Evolutionary conservation across 75 land plant genomes (phyloP).

Genomic region (Azolla pinnata): DNA sequence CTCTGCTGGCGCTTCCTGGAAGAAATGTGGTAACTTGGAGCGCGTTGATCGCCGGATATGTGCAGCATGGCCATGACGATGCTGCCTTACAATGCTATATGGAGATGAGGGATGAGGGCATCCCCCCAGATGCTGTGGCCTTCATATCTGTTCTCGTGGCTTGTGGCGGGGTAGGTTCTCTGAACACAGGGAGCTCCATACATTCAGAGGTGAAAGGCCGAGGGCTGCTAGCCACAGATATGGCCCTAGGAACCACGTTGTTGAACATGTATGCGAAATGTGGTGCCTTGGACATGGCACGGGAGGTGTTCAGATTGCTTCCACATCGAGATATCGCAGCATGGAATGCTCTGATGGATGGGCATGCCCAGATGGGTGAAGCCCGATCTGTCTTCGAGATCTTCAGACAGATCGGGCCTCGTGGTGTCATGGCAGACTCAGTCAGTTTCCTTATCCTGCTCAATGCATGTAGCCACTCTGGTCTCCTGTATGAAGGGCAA

Average conservation of each 20-base stretch:
- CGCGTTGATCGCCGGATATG: slow-evolving; percentile 33
- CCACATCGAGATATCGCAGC: slow-evolving; percentile 7
- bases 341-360: slow-evolving; percentile 29
- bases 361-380: slow-evolving; percentile 28
- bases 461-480: neutral
- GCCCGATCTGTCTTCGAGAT: neutral
- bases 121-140: slow-evolving; percentile 25
- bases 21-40: slow-evolving; percentile 45
- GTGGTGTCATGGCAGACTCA: neutral
- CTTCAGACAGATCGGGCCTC: slow-evolving; percentile 4
- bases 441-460: neutral
- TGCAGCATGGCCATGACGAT: slow-evolving; percentile 21
- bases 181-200: slow-evolving; percentile 18
- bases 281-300: slow-evolving; percentile 22
- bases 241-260: slow-evolving; percentile 21
- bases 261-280: slow-evolving; percentile 40
- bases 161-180: slow-evolving; percentile 16
- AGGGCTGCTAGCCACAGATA: neutral
- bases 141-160: slow-evolving; percentile 21
- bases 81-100: slow-evolving; percentile 22
- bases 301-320: slow-evolving; percentile 6
- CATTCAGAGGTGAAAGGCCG: slow-evolving; percentile 12
- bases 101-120: slow-evolving; percentile 19
- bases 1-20: slow-evolving; percentile 29
- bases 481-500: neutral